These are phyloP conservation scores for Gossypium thurberi DNA, from an alignment of 345 rosid genomes.

Conservation along the genomic window DNA sequence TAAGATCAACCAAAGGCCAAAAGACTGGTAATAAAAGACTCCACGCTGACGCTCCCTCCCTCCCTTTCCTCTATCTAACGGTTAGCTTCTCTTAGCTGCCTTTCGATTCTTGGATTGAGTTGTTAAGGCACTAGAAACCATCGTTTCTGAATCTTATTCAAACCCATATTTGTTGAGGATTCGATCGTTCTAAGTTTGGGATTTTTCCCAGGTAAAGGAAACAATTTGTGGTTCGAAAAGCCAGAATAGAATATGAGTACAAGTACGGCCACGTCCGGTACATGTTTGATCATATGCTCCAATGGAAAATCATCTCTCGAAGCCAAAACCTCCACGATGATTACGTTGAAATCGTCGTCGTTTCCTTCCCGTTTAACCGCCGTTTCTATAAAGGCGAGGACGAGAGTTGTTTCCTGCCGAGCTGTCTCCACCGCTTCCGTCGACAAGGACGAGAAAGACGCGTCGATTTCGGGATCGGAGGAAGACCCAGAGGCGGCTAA, in stretches of 20 bases:
- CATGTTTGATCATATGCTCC: conserved; percentile 1
- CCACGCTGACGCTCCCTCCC: neutral
- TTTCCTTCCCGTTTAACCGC: conserved; percentile 9
- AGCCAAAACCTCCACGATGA: neutral
- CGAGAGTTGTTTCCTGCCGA: conserved; percentile 29
- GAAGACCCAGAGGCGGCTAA: conserved; percentile 27
- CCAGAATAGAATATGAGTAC: conserved; percentile 4
- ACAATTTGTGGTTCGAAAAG: neutral
- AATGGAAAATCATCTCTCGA: neutral
- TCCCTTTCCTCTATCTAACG: neutral
- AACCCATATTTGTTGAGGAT: neutral
- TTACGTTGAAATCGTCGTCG: conserved; percentile 13
- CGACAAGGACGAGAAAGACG: conserved; percentile 3
- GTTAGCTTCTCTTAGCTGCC: neutral
- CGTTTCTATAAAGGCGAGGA: neutral
- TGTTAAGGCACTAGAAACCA: neutral
- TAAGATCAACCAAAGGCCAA: neutral
- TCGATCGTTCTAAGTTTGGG: neutral
- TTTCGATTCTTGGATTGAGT: neutral
- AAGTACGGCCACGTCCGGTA: conserved; percentile 22
- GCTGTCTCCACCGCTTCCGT: conserved; percentile 20
- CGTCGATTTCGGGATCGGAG: neutral
- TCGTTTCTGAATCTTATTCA: neutral
- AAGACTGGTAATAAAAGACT: neutral
- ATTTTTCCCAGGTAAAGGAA: neutral